Evolutionary conservation across 805 yeast species (phyloP), one percentile per base, ranked within the genome.

Genomic region (Metschnikowia koreensis): DNA sequence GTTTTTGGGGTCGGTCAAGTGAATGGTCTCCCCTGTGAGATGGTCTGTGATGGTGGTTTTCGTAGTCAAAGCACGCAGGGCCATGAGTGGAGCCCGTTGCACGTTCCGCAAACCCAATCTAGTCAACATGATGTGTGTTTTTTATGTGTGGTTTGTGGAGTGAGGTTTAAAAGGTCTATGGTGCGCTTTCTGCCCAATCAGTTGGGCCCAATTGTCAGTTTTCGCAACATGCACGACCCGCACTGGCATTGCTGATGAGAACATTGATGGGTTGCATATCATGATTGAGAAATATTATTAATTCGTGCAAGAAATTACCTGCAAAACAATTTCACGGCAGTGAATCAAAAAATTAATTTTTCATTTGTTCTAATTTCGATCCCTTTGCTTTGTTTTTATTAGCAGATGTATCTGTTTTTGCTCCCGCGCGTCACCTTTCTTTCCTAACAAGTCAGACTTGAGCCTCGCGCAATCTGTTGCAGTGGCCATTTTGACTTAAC

Each of bases 11-110:
- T 74, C 77, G 12, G 74, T 63, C 60, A 74, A 71, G 26, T 60
- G 65, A 58, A 74, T 73, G 41, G 67, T 66, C 57, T 64, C 66
- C 28, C 77, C 77, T 34, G 70, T 70, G 47, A 64, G 57, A 44
- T 72, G 76, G 62, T 74, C 79, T 36, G 71, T 67, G 54, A 74
- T 70, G 42, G 75, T 62, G 28, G 65, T 68, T 38, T 66, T 56
- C 40, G 76, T 71, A 50, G 76, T 70, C 58, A 71, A 60, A 44
- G 51, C 37, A 28, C 54, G 44, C 28, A 38, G 38, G 3, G 48
- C 31, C 22, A 59, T 34, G 47, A 58, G 55, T 22, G 53, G 50
- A 29, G 38, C 34, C 28, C 51, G 45, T 33, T 44, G 34, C 3
- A 46, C 46, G 41, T 53, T 38, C 40, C 52, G 44, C 47, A 60